A percentile compares a stretch with the other conserved stretches of the same genome.
These are phyloP conservation scores for Cruciata laevipes DNA, from an alignment of 257 asterid genomes.

Conservation along the genomic window DNA sequence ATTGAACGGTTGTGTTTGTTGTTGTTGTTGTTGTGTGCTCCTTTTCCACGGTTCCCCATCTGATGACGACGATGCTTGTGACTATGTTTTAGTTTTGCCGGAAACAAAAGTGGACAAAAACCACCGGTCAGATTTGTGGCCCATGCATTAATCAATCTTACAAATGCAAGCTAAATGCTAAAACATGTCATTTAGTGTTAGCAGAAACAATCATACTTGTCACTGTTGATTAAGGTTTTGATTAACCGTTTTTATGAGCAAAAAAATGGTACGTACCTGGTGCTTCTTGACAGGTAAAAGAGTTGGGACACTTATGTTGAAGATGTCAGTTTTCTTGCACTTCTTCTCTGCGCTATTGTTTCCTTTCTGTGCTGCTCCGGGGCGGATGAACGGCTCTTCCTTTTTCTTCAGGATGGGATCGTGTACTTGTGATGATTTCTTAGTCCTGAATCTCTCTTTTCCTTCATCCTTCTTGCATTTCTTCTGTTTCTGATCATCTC, in stretches of 20 bases:
- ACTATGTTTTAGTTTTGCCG: constrained; percentile 18
- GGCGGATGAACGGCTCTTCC: constrained; percentile 46
- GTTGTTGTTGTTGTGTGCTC: constrained; percentile 48
- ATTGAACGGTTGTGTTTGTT: constrained; percentile 11
- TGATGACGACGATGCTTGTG: constrained; percentile 57
- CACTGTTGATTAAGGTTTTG: not conserved
- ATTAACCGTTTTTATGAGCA: not conserved
- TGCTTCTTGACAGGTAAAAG: constrained; percentile 62
- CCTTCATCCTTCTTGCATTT: constrained; percentile 13
- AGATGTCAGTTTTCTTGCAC: constrained; percentile 45
- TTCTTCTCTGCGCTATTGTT: constrained; percentile 31
- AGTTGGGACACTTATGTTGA: constrained; percentile 40
- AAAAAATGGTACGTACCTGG: constrained; percentile 37
- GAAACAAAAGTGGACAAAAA: constrained; percentile 18
- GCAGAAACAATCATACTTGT: no score
- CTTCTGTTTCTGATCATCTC: constrained; percentile 10
- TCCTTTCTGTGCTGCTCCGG: constrained; percentile 28
- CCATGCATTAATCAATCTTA: not conserved
- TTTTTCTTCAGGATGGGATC: constrained; percentile 39
- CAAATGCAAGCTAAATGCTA: not conserved
- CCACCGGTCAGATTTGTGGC: not conserved
- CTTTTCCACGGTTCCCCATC: constrained; percentile 42
- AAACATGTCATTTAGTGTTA: not conserved
- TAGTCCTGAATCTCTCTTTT: constrained; percentile 23
- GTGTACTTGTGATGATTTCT: constrained; percentile 16